phyloP scores from a whole-genome alignment of 345 rosid genomes.

The Excoecaria agallocha region DNA sequence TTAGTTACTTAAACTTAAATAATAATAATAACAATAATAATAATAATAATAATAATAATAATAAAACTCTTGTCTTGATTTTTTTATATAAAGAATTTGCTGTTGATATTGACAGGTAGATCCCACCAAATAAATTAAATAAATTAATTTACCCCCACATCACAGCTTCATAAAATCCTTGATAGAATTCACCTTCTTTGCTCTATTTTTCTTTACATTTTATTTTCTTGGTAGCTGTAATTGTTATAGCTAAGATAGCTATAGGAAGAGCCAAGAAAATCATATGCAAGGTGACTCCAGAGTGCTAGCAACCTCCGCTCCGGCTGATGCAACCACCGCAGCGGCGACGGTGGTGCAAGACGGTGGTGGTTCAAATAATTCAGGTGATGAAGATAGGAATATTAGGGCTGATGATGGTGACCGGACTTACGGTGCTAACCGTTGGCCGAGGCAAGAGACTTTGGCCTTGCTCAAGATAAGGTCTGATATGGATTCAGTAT shows the following conservation, averaged over 20 bases:
- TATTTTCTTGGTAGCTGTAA: constrained; percentile 16
- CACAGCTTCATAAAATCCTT: constrained; percentile 31
- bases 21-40: too few species aligned
- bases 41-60: neutral
- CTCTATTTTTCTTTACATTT: constrained; percentile 3
- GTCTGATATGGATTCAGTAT: constrained; percentile 76
- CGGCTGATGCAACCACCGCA: constrained; percentile 15
- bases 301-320: constrained; percentile 29
- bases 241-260: constrained; percentile 2
- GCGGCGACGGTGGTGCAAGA: neutral
- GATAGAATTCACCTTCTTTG: constrained; percentile 33
- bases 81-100: neutral
- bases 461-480: constrained; percentile 71
- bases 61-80: constrained; percentile 14
- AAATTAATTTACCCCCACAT: constrained; percentile 26
- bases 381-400: constrained; percentile 47
- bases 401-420: constrained; percentile 12
- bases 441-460: constrained; percentile 89
- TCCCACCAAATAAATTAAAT: constrained; percentile 29
- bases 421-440: constrained; percentile 34
- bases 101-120: constrained; percentile 41
- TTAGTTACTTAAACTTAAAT: neutral
- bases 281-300: constrained; percentile 43
- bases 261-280: neutral
- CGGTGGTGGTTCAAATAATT: constrained; percentile 25